These are phyloP conservation scores for Chaetoceros tenuissimus DNA, from an alignment of 108 stramenopile species.

Conservation along the genomic window DNA sequence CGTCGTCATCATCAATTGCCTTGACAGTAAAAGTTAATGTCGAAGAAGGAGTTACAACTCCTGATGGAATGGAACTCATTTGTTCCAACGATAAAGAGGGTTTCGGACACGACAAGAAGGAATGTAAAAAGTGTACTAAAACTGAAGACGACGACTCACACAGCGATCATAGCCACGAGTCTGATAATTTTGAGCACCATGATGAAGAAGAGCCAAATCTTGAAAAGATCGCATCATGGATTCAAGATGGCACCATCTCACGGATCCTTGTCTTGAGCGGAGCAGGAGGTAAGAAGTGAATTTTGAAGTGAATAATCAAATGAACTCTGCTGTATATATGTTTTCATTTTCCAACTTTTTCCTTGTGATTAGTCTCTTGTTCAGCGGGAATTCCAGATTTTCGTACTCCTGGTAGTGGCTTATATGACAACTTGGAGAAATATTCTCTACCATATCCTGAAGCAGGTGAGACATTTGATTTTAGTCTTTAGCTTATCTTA, in stretches of 20 bases:
- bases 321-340: too few species aligned
- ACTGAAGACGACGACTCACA: neutral
- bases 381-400: conserved; percentile 94
- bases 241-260: neutral
- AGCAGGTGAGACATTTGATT: too few species aligned
- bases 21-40: neutral
- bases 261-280: conserved; percentile 23
- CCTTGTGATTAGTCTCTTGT: too few species aligned
- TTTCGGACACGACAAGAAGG: too few species aligned
- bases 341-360: too few species aligned
- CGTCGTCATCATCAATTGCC: neutral
- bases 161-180: neutral
- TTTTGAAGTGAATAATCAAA: too few species aligned
- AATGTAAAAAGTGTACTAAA: neutral
- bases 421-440: conserved; percentile 85
- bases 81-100: too few species aligned
- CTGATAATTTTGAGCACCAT: neutral
- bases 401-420: conserved; percentile 79
- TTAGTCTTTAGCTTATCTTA: neutral
- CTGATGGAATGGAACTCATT: neutral
- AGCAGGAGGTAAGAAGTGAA: conserved; percentile 24
- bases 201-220: neutral
- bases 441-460: conserved; percentile 88
- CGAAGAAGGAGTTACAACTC: neutral
- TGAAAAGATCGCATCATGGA: conserved; percentile 1